phyloP scores from a whole-genome alignment of 2,329 filamentous ascomycete species.

The Cladophialophora exuberans region DNA sequence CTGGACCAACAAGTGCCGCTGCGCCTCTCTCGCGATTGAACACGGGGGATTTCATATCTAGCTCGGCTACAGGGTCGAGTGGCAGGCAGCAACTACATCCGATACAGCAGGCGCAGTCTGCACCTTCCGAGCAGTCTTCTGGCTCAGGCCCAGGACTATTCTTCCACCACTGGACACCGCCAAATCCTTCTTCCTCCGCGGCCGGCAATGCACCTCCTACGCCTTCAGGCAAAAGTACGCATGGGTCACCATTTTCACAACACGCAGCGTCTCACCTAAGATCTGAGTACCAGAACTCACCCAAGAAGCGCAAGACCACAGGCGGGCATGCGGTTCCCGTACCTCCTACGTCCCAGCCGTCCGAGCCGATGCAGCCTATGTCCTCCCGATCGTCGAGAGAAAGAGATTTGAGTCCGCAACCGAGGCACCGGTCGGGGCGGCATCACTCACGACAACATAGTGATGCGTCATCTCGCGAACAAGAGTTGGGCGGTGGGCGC shows the following conservation, averaged over 20 bases:
- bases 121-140: constrained; percentile 61
- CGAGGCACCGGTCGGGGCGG: constrained; percentile 57
- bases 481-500: constrained; percentile 25
- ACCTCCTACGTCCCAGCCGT: constrained; percentile 54
- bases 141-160: constrained; percentile 78
- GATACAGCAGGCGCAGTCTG: constrained; percentile 57
- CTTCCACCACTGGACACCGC: constrained; percentile 93
- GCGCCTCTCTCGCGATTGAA: constrained; percentile 46
- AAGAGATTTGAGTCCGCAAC: constrained; percentile 54
- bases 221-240: constrained; percentile 72
- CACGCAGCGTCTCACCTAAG: constrained; percentile 53
- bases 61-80: constrained; percentile 39
- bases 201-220: constrained; percentile 69
- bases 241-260: constrained; percentile 50
- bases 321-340: constrained; percentile 56
- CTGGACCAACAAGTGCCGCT: constrained; percentile 36
- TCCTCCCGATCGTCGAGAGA: constrained; percentile 60
- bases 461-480: constrained; percentile 58
- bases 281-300: constrained; percentile 71
- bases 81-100: constrained; percentile 52
- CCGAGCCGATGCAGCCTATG: constrained; percentile 54
- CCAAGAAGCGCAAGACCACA: constrained; percentile 80
- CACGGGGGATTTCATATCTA: constrained; percentile 41
- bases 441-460: constrained; percentile 69
- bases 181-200: constrained; percentile 61